These are phyloP conservation scores for Ocimum tenuiflorum DNA, from an alignment of 257 asterid species.

Conservation along the genomic window DNA sequence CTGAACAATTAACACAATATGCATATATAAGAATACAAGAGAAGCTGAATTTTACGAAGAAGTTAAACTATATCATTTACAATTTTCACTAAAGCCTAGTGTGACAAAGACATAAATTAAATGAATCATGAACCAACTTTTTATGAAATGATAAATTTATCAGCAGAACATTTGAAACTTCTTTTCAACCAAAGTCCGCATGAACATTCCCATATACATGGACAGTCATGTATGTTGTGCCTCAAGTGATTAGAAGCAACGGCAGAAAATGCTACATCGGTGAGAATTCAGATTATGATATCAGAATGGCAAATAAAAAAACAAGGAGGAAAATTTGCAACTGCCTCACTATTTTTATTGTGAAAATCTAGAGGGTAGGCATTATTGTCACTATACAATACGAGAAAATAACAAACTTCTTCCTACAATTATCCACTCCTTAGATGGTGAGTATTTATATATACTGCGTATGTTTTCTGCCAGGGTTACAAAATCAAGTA, in stretches of 20 bases:
- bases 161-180: neutral
- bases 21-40: conserved; percentile 8
- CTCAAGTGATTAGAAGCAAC: neutral
- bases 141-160: neutral
- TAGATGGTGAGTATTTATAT: neutral
- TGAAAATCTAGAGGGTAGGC: neutral
- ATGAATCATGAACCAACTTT: neutral
- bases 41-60: conserved; percentile 1
- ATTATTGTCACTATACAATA: neutral
- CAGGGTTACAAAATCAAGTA: neutral
- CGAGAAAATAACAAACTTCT: conserved; percentile 1
- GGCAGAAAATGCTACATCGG: neutral
- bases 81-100: neutral
- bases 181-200: neutral
- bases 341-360: neutral
- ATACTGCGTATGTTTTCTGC: neutral
- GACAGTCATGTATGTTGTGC: neutral
- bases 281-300: neutral
- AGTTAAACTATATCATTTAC: neutral
- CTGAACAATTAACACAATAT: neutral
- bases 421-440: neutral
- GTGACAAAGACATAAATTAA: neutral
- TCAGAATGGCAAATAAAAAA: neutral
- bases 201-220: neutral
- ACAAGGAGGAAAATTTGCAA: neutral